These are phyloP conservation scores for Sugiyamaella valdiviana DNA, from an alignment of 805 yeast species.

Conservation along the genomic window DNA sequence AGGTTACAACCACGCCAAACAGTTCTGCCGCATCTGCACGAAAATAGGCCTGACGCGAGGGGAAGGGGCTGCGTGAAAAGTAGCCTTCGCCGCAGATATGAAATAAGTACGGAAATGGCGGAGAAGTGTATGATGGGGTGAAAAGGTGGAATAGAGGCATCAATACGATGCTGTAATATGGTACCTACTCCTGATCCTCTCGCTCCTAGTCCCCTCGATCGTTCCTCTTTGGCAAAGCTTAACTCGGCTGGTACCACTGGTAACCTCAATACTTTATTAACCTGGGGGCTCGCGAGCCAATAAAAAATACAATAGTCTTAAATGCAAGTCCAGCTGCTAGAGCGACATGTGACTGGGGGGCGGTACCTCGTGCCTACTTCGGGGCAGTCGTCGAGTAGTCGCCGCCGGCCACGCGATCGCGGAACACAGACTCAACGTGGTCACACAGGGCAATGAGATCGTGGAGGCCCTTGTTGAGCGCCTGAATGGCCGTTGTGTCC, in stretches of 20 bases:
- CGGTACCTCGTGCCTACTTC: neutral
- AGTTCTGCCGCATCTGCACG: neutral
- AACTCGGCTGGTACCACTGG: no score
- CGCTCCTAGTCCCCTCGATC: no score
- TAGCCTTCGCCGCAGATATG: no score
- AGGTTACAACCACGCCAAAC: neutral
- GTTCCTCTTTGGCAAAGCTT: no score
- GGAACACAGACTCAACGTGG: conserved; percentile 72
- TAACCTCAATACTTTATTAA: neutral
- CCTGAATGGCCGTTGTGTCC: conserved; percentile 79
- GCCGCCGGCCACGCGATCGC: conserved; percentile 57
- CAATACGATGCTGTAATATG: neutral
- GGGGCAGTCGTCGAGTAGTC: conserved; percentile 32
- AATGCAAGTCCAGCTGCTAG: neutral
- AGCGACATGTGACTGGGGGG: neutral
- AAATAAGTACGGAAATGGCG: no score
- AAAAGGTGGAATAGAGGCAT: neutral
- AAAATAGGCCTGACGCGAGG: neutral
- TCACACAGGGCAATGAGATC: conserved; percentile 78
- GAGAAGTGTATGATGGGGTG: no score
- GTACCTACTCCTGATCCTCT: no score
- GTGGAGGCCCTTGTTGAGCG: conserved; percentile 83
- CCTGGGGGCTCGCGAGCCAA: neutral
- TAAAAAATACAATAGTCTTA: neutral
- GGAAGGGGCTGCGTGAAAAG: neutral